A percentile compares a stretch with the other conserved stretches of the same genome.
These are phyloP conservation scores for Moniliophthora roreri DNA, from an alignment of 1,284 basidiomycete species.

Conservation along the genomic window DNA sequence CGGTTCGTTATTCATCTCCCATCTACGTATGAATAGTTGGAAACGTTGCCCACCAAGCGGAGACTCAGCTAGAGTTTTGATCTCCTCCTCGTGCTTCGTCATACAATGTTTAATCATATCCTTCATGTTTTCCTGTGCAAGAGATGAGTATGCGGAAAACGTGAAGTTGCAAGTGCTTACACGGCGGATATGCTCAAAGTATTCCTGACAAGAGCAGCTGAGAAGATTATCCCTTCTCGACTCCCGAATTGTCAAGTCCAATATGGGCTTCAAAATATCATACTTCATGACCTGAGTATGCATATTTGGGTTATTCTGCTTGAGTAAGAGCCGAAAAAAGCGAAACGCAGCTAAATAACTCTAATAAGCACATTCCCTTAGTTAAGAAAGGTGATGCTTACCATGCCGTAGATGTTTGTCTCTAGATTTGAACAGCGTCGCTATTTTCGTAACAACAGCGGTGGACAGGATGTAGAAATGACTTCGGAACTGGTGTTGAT, in stretches of 20 bases:
- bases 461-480: constrained; percentile 89
- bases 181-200: constrained; percentile 87
- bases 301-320: constrained; percentile 85
- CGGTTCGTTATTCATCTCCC: constrained; percentile 92
- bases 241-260: constrained; percentile 82
- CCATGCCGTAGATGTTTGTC: constrained; percentile 93
- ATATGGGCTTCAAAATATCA: constrained; percentile 80
- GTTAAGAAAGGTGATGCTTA: constrained; percentile 35
- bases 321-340: constrained; percentile 86
- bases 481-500: constrained; percentile 87
- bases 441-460: constrained; percentile 71
- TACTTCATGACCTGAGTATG: constrained; percentile 85
- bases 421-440: constrained; percentile 76
- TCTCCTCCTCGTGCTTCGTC: constrained; percentile 67
- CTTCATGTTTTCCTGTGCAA: constrained; percentile 80
- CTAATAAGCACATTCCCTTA: constrained; percentile 8
- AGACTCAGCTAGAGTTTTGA: constrained; percentile 66
- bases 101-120: constrained; percentile 84
- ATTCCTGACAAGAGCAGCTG: constrained; percentile 93
- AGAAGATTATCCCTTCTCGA: constrained; percentile 89
- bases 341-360: constrained; percentile 75
- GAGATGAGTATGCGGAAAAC: constrained; percentile 1
- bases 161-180: constrained; percentile 44
- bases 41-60: constrained; percentile 70
- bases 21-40: constrained; percentile 71